These are phyloP conservation scores for Aplosporella prunicola DNA, from an alignment of 2,329 filamentous ascomycete species.

Conservation along the genomic window DNA sequence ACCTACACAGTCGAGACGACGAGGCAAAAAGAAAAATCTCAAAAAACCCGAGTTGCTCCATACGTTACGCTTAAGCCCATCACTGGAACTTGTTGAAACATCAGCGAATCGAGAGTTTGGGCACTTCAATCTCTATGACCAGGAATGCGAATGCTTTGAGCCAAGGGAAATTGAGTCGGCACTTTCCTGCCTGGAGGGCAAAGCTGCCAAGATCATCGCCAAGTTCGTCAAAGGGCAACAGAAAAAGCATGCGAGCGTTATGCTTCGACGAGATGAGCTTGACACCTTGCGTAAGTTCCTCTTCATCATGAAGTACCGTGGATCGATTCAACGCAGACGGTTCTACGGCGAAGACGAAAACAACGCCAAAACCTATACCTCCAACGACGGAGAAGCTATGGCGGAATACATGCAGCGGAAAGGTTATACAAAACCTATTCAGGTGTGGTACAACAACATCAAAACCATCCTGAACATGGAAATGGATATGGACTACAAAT, in stretches of 20 bases:
- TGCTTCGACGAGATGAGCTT: constrained; percentile 23
- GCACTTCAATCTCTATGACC: constrained; percentile 25
- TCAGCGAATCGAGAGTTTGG: constrained; percentile 19
- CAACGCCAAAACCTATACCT: constrained; percentile 23
- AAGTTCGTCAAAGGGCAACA: constrained; percentile 16
- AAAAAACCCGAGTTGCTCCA: background rate
- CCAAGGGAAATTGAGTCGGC: constrained; percentile 21
- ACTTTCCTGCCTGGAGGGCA: constrained; percentile 19
- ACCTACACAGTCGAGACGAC: constrained; percentile 13
- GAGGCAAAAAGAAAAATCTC: background rate
- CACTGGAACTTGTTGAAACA: constrained; percentile 11
- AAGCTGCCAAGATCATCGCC: constrained; percentile 16
- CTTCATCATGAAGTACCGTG: constrained; percentile 39
- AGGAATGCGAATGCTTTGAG: constrained; percentile 12
- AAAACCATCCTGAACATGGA: constrained; percentile 22
- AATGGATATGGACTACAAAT: constrained; percentile 19
- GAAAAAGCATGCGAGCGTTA: constrained; percentile 16
- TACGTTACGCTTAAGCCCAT: background rate
- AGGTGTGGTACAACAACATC: constrained; percentile 29
- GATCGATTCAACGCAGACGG: constrained; percentile 24
- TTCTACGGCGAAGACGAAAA: constrained; percentile 24
- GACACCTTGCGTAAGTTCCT: constrained; percentile 37
- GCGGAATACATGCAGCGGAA: constrained; percentile 24
- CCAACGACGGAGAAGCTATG: constrained; percentile 19
- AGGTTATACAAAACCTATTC: constrained; percentile 19